phyloP scores from a whole-genome alignment of 1,139 yeast genomes.

The Geotrichum reessii region DNA sequence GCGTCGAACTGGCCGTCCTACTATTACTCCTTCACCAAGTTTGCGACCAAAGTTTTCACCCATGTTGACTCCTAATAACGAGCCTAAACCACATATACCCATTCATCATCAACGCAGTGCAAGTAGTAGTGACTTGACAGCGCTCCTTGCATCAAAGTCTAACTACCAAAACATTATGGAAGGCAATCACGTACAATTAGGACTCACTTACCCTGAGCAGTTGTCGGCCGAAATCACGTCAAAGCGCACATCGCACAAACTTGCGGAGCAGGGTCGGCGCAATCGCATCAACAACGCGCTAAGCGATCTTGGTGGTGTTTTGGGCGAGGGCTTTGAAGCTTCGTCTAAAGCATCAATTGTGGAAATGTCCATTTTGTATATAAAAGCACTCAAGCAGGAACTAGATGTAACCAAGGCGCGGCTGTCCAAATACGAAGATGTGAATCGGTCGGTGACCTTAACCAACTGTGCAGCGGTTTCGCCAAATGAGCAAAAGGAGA shows the following conservation, averaged over 20 bases:
- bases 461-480: neutral
- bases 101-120: constrained; percentile 22
- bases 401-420: constrained; percentile 35
- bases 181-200: constrained; percentile 40
- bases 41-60: constrained; percentile 27
- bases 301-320: constrained; percentile 59
- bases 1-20: constrained; percentile 15
- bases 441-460: neutral
- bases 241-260: constrained; percentile 67
- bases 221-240: constrained; percentile 38
- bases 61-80: constrained; percentile 20
- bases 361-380: constrained; percentile 74
- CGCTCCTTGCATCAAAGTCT: constrained; percentile 38
- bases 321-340: constrained; percentile 51
- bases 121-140: constrained; percentile 27
- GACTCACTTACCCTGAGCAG: constrained; percentile 39
- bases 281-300: constrained; percentile 87
- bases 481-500: neutral
- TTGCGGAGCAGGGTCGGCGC: constrained; percentile 94
- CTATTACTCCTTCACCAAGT: constrained; percentile 23
- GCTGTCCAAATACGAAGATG: constrained; percentile 12
- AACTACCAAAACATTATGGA: constrained; percentile 43
- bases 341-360: constrained; percentile 91
- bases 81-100: constrained; percentile 12
- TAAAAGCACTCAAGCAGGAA: constrained; percentile 48